Conservation (phyloP, 2,329 filamentous ascomycete species). For the Amesomyces nigricolor region DNA sequence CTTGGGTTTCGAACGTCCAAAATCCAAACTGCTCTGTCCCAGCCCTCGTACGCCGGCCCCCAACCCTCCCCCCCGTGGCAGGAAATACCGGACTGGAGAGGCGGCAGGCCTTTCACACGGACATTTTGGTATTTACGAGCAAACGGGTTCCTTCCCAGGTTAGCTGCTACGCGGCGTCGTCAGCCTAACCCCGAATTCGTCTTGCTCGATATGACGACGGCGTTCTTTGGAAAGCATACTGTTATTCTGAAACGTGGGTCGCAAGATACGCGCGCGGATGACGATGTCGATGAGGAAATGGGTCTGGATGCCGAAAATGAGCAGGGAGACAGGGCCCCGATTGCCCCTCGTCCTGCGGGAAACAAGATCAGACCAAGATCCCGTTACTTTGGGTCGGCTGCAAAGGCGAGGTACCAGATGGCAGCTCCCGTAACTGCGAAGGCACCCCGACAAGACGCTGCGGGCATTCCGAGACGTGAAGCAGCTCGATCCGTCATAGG, state of each 20-base stretch:
- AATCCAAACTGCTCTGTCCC: slow-evolving; percentile 7
- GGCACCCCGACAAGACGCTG: slow-evolving; percentile 8
- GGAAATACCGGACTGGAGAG: slow-evolving; percentile 15
- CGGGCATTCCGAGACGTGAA: slow-evolving; percentile 10
- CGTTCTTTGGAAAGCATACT: slow-evolving; percentile 15
- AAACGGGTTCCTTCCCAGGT: slow-evolving; percentile 12
- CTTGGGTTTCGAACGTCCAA: slow-evolving; percentile 12
- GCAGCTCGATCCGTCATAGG: slow-evolving; percentile 14
- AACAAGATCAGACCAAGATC: slow-evolving; percentile 12
- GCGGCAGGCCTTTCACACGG: slow-evolving; percentile 14
- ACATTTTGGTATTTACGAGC: slow-evolving; percentile 13
- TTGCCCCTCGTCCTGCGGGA: slow-evolving; percentile 7
- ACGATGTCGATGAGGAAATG: background rate
- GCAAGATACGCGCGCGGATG: slow-evolving; percentile 2
- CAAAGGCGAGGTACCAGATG: slow-evolving; percentile 2
- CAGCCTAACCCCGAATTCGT: slow-evolving; percentile 14
- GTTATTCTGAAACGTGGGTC: slow-evolving; percentile 4
- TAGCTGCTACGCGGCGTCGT: slow-evolving; percentile 6
- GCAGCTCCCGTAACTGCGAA: slow-evolving; percentile 6
- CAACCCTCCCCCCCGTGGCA: slow-evolving; percentile 3
- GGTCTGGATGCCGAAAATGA: slow-evolving; percentile 1
- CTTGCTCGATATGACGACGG: slow-evolving; percentile 13
- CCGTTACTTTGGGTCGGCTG: slow-evolving; percentile 5
- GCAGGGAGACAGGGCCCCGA: slow-evolving; percentile 4
- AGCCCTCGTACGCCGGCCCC: slow-evolving; percentile 1